Evolutionary conservation across 2,329 filamentous ascomycete species (phyloP).

Genomic region (Proliferodiscus dingleyae): DNA sequence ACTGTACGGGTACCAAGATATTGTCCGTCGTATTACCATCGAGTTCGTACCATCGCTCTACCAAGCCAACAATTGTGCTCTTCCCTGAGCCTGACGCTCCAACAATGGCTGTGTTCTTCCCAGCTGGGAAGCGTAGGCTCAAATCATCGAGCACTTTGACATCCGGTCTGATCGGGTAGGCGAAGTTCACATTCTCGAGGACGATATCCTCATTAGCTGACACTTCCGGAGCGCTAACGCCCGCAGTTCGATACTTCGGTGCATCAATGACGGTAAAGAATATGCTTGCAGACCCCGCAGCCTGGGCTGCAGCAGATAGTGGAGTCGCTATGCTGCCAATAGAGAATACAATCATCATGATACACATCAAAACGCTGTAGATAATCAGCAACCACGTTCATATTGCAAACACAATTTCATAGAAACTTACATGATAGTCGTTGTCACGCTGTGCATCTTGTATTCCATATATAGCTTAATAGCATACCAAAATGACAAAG

Average conservation of each 20-base stretch:
- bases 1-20: conserved; percentile 21
- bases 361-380: conserved; percentile 16
- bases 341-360: conserved; percentile 19
- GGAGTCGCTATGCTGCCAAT: conserved; percentile 51
- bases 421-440: conserved; percentile 48
- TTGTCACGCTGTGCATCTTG: conserved; percentile 44
- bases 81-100: conserved; percentile 40
- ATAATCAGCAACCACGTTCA: too few species aligned
- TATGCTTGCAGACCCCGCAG: conserved; percentile 33
- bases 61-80: conserved; percentile 36
- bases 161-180: conserved; percentile 31
- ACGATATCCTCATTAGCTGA: conserved; percentile 36
- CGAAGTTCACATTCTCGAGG: conserved; percentile 31
- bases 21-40: conserved; percentile 22
- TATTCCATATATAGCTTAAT: conserved; percentile 43
- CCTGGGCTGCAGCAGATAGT: conserved; percentile 42
- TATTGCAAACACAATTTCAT: conserved; percentile 2
- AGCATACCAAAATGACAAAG: conserved; percentile 58
- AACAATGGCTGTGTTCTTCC: conserved; percentile 39
- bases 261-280: conserved; percentile 33
- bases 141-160: conserved; percentile 32
- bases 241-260: conserved; percentile 33
- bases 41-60: conserved; percentile 38
- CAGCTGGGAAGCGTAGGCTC: conserved; percentile 29
- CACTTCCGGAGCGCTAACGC: conserved; percentile 42